Evolutionary conservation across 345 rosid genomes (phyloP), one percentile per base, ranked within the genome.

Genomic region (Salix arbutifolia): DNA sequence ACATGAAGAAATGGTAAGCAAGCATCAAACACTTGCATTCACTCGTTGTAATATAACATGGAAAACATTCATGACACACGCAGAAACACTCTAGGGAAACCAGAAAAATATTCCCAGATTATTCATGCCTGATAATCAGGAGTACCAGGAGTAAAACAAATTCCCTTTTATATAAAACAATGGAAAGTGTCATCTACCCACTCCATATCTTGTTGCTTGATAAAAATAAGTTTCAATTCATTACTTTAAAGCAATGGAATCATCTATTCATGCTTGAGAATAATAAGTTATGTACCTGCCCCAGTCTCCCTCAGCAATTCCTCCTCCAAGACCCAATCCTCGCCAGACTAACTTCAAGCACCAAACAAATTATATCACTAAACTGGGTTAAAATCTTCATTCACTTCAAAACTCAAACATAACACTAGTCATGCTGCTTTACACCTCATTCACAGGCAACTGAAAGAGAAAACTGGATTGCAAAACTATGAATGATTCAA

Each of bases 321-420:
- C 85, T 42, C 93, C 97, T 88, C 96, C 97, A 74, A 95, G 84
- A 52, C 99, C 99, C 75, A 95, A 94, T 81, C 98, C 99, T 87
- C 89, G 88, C 97, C 96, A 95, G 46, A 90, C 84, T 76, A 95
- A 87, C 99, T 95, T 79, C 81, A 84, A 65, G 68, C 71, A 79
- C 60, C 84, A 77, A 73, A 30, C 35, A 65, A 65, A 25, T 28
- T 65, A 65, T 67, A 67, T 16, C 44, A 67, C 56, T 50, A 50
- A 50, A 50, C 21, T 5, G n/a, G 21, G 56, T 50, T 4, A 9
- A 35, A 67, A 1, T 19, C n/a, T 10, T 33, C 3, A 65, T 37
- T 14, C 44, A 16, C 23, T 33, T 28, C 14, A 67, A 31, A n/a
- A 18, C 6, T 16, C 23, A 17, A 50, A 17, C 56, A 50, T 50